A percentile compares a stretch with the other conserved stretches of the same genome.
These are phyloP conservation scores for Penicillium manginii DNA, from an alignment of 495 filamentous ascomycete species.

Conservation along the genomic window DNA sequence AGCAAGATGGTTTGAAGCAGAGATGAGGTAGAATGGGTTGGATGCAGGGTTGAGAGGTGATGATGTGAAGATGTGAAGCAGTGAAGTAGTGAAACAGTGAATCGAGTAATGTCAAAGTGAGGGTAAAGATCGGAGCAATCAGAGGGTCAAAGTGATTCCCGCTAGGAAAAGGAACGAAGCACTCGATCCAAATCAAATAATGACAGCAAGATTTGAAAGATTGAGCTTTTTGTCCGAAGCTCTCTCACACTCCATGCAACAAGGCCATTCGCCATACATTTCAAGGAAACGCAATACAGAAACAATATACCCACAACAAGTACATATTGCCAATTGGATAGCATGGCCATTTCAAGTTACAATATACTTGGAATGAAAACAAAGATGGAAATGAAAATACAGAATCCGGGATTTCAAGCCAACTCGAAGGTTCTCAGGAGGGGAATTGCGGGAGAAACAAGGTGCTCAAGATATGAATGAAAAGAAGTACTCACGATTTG, in stretches of 20 bases:
- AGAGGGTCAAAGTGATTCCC: neutral
- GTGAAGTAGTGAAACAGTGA: neutral
- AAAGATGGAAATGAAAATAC: neutral
- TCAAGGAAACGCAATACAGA: neutral
- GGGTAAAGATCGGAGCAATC: neutral
- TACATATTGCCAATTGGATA: neutral
- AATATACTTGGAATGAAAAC: neutral
- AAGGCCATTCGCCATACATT: neutral
- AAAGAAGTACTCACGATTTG: constrained; percentile 75
- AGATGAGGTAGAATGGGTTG: neutral
- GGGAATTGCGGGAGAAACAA: neutral
- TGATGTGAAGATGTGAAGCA: neutral
- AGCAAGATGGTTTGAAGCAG: neutral
- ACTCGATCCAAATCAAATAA: neutral
- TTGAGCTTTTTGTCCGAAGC: neutral
- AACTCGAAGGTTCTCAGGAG: neutral
- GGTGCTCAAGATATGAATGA: neutral
- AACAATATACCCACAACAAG: neutral
- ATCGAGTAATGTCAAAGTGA: neutral
- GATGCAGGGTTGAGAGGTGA: neutral
- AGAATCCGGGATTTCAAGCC: neutral
- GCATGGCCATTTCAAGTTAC: neutral
- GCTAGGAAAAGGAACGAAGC: too few species aligned
- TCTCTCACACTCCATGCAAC: neutral
- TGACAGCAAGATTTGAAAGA: neutral